These are phyloP conservation scores for Gossypium ekmanianum DNA, from an alignment of 345 rosid genomes.

Conservation along the genomic window DNA sequence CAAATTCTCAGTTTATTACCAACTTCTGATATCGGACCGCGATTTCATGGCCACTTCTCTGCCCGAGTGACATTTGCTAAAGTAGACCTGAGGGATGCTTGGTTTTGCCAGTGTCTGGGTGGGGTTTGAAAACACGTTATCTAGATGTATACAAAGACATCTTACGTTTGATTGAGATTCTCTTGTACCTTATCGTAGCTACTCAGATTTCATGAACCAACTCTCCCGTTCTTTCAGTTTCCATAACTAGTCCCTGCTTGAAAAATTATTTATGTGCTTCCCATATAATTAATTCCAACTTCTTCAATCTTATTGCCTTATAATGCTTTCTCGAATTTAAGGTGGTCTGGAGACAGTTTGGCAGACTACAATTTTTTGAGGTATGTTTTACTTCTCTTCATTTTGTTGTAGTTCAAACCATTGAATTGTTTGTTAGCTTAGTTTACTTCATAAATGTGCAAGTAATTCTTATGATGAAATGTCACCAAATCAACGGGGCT, in stretches of 20 bases:
- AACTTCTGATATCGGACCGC: too few relatives aligned
- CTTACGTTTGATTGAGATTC: not conserved
- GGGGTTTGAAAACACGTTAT: too few relatives aligned
- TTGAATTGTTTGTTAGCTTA: not conserved
- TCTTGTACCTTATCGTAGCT: not conserved
- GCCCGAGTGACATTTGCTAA: too few relatives aligned
- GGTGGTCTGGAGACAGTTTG: constrained; percentile 6
- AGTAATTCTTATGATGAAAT: not conserved
- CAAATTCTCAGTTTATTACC: not conserved
- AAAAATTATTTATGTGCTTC: not conserved
- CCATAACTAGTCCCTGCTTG: not conserved
- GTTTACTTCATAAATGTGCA: not conserved
- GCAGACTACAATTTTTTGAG: constrained; percentile 14
- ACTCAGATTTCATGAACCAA: constrained; percentile 15
- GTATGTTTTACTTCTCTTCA: constrained; percentile 18
- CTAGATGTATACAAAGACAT: too few relatives aligned
- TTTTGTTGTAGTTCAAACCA: not conserved
- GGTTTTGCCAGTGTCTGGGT: too few relatives aligned
- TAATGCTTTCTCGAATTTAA: not conserved
- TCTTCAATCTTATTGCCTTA: constrained; percentile 1
- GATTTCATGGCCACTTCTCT: too few relatives aligned
- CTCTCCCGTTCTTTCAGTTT: not conserved
- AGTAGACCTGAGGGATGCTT: too few relatives aligned
- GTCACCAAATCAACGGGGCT: too few relatives aligned
- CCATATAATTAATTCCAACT: not conserved